Evolutionary conservation across 768 basidiomycete species (phyloP), one percentile per base, ranked within the genome.

Genomic region (Chalciporus piperatus): DNA sequence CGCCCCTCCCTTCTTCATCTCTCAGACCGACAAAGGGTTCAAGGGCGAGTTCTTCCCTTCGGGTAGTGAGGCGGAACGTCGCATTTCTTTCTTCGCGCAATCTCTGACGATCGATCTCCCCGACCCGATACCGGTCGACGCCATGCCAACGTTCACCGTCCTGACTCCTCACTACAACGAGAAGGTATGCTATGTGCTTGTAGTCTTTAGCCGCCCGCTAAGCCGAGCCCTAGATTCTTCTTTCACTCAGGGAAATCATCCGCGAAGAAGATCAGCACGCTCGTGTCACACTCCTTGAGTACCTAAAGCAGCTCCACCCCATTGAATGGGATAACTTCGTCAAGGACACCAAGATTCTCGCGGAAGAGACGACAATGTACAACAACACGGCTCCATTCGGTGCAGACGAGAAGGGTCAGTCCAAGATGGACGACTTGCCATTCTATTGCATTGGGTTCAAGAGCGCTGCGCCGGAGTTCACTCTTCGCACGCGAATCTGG

Each of bases 261-360:
- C 87, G 96, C 58, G 96, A 99, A 71, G 94, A 98, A 67, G 94
- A 98, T 69, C 91, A 96, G 70, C 89, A 94, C 70, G 92, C 93
- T 25, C 90, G 96, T 33, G 97, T 99, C 52, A 98, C 97, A 22
- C 84, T 98, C 25, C 77, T 99, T 38, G 97, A 98, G 71, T 99
- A 98, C 74, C 79, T 99, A 61, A 99, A 99, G 72, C 97, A 98
- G 67, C 82, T 99, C 35, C 97, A 99, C 66, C 90, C 94, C 4
- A 77, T 98, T 61, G 97, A 99, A 68, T 99, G 97, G 97, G 92
- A 96, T 72, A 98, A 99, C 70, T 98, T 99, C 57, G 97, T 99
- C 61, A 94, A 93, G 76, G 97, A 99, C 68, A 99, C 97, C 65
- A 98, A 94, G 78, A 99, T 99, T 59, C 80, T 99, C 33, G 95